Evolutionary conservation across 148 eudicot species (phyloP).

Genomic region (Amaranthus palmeri): DNA sequence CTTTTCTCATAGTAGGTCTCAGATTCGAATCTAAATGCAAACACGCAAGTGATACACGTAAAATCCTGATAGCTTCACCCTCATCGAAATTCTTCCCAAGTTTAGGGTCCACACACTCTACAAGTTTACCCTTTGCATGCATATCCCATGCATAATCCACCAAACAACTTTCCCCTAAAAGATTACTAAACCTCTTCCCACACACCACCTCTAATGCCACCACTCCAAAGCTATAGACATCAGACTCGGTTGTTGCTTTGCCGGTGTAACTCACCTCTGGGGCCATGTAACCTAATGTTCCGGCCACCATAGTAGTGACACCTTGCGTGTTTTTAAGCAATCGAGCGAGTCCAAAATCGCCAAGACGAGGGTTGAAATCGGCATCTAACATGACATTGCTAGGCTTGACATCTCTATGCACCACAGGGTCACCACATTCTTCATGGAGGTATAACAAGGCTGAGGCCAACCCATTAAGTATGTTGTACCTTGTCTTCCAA

Average conservation of each 20-base stretch:
- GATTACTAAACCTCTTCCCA: constrained; percentile 51
- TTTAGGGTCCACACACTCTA: constrained; percentile 36
- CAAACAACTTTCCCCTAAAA: constrained; percentile 54
- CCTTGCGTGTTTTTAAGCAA: constrained; percentile 39
- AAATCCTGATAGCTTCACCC: constrained; percentile 36
- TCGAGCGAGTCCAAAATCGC: constrained; percentile 73
- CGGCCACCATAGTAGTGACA: constrained; percentile 64
- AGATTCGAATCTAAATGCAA: constrained; percentile 44
- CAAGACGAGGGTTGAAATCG: constrained; percentile 53
- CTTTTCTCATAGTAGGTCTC: constrained; percentile 62
- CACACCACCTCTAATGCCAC: constrained; percentile 63
- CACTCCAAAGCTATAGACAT: constrained; percentile 73
- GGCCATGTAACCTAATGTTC: constrained; percentile 74
- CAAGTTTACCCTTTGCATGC: constrained; percentile 28
- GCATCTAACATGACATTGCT: constrained; percentile 69
- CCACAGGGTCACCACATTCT: constrained; percentile 61
- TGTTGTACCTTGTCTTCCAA: constrained; percentile 40
- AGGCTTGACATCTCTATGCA: constrained; percentile 74
- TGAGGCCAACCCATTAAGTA: constrained; percentile 52
- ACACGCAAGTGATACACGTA: constrained; percentile 48
- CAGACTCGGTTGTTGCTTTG: constrained; percentile 60
- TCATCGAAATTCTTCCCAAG: constrained; percentile 31
- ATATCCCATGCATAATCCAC: constrained; percentile 48
- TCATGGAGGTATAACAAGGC: constrained; percentile 62
- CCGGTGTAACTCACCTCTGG: constrained; percentile 78